Base-by-base conservation (phyloP, 345 rosid species). In the Salix exigua region DNA sequence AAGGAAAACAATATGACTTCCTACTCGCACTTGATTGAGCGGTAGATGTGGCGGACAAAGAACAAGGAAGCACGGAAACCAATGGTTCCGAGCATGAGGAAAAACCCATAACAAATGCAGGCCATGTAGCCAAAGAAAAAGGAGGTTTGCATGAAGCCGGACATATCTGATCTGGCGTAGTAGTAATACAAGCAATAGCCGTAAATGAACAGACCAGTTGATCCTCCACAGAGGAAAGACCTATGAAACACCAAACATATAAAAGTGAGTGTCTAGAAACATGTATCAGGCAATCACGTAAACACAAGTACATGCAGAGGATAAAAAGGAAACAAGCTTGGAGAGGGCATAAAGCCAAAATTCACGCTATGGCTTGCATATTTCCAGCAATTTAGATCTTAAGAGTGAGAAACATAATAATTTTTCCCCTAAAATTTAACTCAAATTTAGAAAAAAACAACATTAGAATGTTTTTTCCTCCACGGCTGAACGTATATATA, bases 41-140 rank as follows among this genome's bases (percentile, higher is more conserved):
- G 66, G 79, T 87, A 87, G 64, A 87, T 84, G 79, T 84, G 89
- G 37, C 85, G 83, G 55, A 84, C 87, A 77, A 87, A 87, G 70
- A 87, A 9, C 66, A 87, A 68, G 4, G 85, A 81, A 4, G 89
- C 85, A n/a, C 81, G 76, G 76, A 87, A 87, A 9, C 89, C 89
- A 31, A 84, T 78, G 7, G 83, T 63, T 3, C 87, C 87, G 12
- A 87, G 85, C 89, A 84, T 84, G 46, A 87, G 83, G 78, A 84
- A 87, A 75, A 87, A 84, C 16, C 89, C 87, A 4, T 87, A 87
- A 51, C 86, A 87, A 31, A 87, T 71, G 71, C 87, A 87, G 19
- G 87, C 87, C 87, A 87, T 87, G 84, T 87, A 87, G 19, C 89
- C 89, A n/a, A 84, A 87, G 81, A 84, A 87, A 85, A 81, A 84